These are phyloP conservation scores for Talaromyces thailandensis DNA, from an alignment of 495 filamentous ascomycete genomes.

Conservation along the genomic window DNA sequence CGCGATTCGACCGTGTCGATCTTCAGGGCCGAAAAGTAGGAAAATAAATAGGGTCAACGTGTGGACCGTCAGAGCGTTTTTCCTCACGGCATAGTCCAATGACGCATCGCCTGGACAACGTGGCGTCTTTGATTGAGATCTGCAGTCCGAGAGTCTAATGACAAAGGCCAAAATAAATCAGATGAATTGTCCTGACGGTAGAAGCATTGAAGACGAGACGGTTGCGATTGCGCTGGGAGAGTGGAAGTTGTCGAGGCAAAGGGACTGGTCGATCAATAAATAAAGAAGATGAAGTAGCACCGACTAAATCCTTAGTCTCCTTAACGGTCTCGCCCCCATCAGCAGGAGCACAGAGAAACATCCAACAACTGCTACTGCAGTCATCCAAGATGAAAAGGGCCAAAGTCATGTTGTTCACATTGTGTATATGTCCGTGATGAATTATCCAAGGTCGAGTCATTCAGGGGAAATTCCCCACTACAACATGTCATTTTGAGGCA, in stretches of 20 bases:
- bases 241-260: neutral
- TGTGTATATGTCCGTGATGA: neutral
- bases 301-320: neutral
- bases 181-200: neutral
- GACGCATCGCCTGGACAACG: neutral
- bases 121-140: neutral
- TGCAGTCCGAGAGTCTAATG: neutral
- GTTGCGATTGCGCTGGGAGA: neutral
- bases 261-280: neutral
- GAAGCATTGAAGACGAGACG: neutral
- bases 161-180: neutral
- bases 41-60: neutral
- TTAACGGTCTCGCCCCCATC: neutral
- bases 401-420: neutral
- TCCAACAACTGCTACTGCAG: neutral
- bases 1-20: neutral
- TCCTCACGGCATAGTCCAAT: neutral
- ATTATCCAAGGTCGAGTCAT: neutral
- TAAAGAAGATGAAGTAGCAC: neutral
- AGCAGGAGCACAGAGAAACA: slow-evolving; percentile 9
- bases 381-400: neutral
- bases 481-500: neutral
- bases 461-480: neutral
- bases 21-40: neutral
- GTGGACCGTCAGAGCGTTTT: neutral